Evolutionary conservation across 2,329 filamentous ascomycete genomes (phyloP), one percentile per base, ranked within the genome.

Genomic region (Scopulariopsis brevicaulis): DNA sequence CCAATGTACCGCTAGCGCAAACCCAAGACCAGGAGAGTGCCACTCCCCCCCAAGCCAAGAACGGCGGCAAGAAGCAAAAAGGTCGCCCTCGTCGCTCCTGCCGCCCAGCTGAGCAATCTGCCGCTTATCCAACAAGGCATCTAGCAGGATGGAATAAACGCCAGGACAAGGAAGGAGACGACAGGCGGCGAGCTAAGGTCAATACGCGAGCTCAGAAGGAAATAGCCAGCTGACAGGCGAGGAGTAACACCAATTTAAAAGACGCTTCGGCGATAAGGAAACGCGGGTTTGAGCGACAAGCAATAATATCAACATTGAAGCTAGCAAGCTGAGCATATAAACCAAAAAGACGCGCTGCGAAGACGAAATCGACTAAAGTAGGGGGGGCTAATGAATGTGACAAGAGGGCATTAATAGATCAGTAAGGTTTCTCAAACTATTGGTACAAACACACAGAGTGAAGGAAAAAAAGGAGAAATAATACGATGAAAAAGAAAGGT

Each of bases 401-500:
- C 63, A 66, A 69, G 67, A 66, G 65, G 65, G 63, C 46, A 50
- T 50, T 50, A 50, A 50, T 50, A 50, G 46, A 24, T 24, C 46
- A 50, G 46, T 50, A 50, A 50, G 8, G 46, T 24, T 24, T 50
- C 46, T 50, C 46, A 50, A 40, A 50, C 46, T 50, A 50, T 50
- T 50, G 46, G 24, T 50, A 50, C 22, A 50, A 50, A 50, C 46
- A 50, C 46, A 50, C 6, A 71, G 71, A 73, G 70, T 72, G 65
- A 67, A 63, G 65, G 56, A 61, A 65, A 72, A 72, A 63, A 65
- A 64, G 64, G 65, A 65, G 59, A 61, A 63, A 73, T 67, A 67
- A 64, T 64, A 65, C 65, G 60, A 61, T 63, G 73, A 68, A 64
- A 65, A 64, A 64, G 60, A 63, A 69, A 77, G 72, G 76, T 18